Evolutionary conservation across 2,329 filamentous ascomycete species (phyloP).

Genomic region (Alternaria gaisen): DNA sequence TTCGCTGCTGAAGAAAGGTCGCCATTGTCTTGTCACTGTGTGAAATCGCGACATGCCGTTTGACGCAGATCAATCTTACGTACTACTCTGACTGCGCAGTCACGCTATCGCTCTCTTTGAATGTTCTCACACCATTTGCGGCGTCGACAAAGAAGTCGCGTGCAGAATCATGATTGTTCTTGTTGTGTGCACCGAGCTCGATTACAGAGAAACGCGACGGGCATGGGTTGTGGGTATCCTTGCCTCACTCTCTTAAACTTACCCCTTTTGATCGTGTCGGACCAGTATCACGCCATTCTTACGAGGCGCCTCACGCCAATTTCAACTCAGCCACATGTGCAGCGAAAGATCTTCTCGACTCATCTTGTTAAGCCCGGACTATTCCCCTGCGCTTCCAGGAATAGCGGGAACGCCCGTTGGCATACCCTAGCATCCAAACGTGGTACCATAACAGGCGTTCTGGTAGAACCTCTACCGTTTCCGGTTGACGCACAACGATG

Average conservation of each 20-base stretch:
- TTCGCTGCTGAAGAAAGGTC: background rate
- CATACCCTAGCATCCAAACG: background rate
- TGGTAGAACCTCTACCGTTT: background rate
- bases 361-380: conserved; percentile 14
- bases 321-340: conserved; percentile 21
- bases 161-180: background rate
- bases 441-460: background rate
- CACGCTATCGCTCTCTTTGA: background rate
- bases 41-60: background rate
- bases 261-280: conserved; percentile 4
- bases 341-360: conserved; percentile 11
- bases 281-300: conserved; percentile 33
- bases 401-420: conserved; percentile 26
- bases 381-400: conserved; percentile 21
- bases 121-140: background rate
- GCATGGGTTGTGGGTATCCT: background rate
- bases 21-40: background rate
- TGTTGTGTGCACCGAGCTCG: background rate
- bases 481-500: background rate
- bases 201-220: background rate
- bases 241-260: background rate
- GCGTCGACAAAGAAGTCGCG: background rate
- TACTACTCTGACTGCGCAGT: background rate
- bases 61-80: background rate
- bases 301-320: conserved; percentile 13